Conservation (phyloP, 768 basidiomycete genomes). For the Suillus paluster region DNA sequence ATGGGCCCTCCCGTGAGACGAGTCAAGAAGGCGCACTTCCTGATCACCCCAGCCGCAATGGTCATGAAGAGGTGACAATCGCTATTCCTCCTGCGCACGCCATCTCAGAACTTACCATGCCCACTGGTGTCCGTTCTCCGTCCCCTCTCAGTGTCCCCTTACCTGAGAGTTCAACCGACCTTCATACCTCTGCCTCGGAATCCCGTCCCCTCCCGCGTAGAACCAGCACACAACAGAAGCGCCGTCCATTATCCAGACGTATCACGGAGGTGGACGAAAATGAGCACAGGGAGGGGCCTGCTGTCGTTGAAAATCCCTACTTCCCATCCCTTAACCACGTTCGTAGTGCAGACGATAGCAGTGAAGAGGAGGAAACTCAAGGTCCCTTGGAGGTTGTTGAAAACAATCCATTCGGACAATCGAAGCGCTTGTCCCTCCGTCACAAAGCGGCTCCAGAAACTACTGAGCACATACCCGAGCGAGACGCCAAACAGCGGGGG, state of each 20-base stretch:
- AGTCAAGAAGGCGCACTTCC: conserved; percentile 22
- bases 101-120: conserved; percentile 31
- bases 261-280: conserved; percentile 32
- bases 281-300: not conserved
- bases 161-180: not conserved
- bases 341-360: conserved; percentile 14
- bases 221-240: conserved; percentile 10
- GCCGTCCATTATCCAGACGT: conserved; percentile 28
- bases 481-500: conserved; percentile 18
- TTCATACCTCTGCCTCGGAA: not conserved
- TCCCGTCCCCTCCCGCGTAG: not conserved
- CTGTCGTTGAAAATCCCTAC: not conserved
- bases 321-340: conserved; percentile 3
- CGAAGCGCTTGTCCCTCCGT: conserved; percentile 17
- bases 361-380: conserved; percentile 20
- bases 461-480: not conserved
- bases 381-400: conserved; percentile 28
- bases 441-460: not conserved
- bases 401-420: conserved; percentile 26
- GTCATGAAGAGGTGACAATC: conserved; percentile 21
- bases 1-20: conserved; percentile 20
- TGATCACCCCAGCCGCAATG: not conserved
- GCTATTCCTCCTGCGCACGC: conserved; percentile 29
- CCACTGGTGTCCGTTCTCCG: conserved; percentile 21
- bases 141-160: conserved; percentile 2